These are phyloP conservation scores for Aspergillus panamensis DNA, from an alignment of 495 filamentous ascomycete genomes.

Conservation along the genomic window DNA sequence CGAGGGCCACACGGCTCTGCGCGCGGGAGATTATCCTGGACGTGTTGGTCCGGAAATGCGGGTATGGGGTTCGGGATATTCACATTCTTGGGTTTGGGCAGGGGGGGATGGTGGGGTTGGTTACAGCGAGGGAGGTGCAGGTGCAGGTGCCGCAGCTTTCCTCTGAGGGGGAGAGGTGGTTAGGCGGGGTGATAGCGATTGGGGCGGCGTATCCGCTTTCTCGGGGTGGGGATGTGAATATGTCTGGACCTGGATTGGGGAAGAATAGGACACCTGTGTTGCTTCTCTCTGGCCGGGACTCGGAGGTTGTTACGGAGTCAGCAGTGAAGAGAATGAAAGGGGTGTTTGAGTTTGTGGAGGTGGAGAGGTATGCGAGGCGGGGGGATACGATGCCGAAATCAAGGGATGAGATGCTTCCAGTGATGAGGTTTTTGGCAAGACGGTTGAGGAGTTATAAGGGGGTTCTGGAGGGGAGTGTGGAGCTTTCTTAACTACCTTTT, in stretches of 20 bases:
- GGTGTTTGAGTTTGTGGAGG: slow-evolving; percentile 68
- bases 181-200: slow-evolving; percentile 69
- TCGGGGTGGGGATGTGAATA: slow-evolving; percentile 5
- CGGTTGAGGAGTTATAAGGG: slow-evolving; percentile 63
- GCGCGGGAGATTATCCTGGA: slow-evolving; percentile 55
- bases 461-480: slow-evolving; percentile 58
- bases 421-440: slow-evolving; percentile 89
- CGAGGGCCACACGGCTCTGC: slow-evolving; percentile 48
- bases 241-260: slow-evolving; percentile 20
- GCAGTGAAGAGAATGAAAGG: slow-evolving; percentile 59
- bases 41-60: slow-evolving; percentile 62
- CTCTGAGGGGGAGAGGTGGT: slow-evolving; percentile 23
- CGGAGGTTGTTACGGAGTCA: slow-evolving; percentile 58
- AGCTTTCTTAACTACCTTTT: slow-evolving; percentile 37
- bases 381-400: slow-evolving; percentile 80
- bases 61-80: slow-evolving; percentile 65
- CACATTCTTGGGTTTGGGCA: slow-evolving; percentile 84
- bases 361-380: slow-evolving; percentile 67
- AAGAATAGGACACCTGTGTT: slow-evolving; percentile 68
- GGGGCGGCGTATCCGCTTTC: slow-evolving; percentile 64
- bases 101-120: slow-evolving; percentile 75
- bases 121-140: slow-evolving; percentile 43
- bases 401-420: slow-evolving; percentile 81
- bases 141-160: not conserved
- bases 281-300: slow-evolving; percentile 62